phyloP scores from a whole-genome alignment of 768 basidiomycete species.

The Suillus sp. region DNA sequence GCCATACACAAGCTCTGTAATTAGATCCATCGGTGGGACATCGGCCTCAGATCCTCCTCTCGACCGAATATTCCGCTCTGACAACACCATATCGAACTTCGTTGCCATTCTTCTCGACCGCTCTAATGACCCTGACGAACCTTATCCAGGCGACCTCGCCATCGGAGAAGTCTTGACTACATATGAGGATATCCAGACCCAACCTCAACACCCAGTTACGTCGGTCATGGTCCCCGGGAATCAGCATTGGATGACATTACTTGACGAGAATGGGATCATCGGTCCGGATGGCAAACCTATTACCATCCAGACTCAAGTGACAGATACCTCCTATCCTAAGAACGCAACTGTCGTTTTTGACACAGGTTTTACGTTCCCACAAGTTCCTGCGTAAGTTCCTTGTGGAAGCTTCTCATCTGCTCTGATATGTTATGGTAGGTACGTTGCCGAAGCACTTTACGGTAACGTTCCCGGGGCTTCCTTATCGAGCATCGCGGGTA shows the following conservation, averaged over 20 bases:
- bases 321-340: conserved; percentile 40
- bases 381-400: conserved; percentile 51
- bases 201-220: conserved; percentile 55
- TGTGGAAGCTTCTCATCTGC: conserved; percentile 7
- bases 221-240: conserved; percentile 37
- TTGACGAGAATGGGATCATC: conserved; percentile 63
- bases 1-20: conserved; percentile 54
- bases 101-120: conserved; percentile 69
- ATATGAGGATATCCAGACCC: conserved; percentile 48
- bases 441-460: conserved; percentile 64
- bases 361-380: conserved; percentile 69
- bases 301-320: conserved; percentile 46
- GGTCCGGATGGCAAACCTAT: conserved; percentile 61
- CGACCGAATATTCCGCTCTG: conserved; percentile 65
- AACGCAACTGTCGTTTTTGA: conserved; percentile 67
- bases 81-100: conserved; percentile 58
- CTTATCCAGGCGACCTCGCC: conserved; percentile 61
- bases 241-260: conserved; percentile 68
- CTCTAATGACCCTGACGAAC: conserved; percentile 51
- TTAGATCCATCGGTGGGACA: conserved; percentile 39
- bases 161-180: conserved; percentile 58
- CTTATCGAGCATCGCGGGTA: conserved; percentile 38
- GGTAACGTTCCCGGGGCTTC: conserved; percentile 54
- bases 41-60: conserved; percentile 54
- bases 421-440: conserved; percentile 34